Conservation (phyloP, 2,329 filamentous ascomycete genomes). For the Rachicladosporium sp. region DNA sequence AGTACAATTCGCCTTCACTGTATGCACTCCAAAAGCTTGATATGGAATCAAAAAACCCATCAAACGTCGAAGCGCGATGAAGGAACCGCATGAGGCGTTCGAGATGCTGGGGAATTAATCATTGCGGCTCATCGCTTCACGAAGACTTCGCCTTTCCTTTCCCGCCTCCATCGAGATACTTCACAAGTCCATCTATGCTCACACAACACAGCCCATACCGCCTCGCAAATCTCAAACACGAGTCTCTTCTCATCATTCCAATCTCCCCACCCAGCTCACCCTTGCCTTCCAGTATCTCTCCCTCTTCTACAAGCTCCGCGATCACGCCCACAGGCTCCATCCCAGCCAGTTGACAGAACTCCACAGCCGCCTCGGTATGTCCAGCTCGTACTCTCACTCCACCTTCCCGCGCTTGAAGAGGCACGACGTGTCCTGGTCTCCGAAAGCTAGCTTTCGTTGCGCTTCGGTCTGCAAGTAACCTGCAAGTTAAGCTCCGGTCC, state of each 20-base stretch:
- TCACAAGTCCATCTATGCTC: slow-evolving; percentile 83
- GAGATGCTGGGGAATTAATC: too few relatives aligned
- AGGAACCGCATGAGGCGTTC: too few relatives aligned
- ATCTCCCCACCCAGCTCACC: slow-evolving; percentile 50
- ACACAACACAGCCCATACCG: slow-evolving; percentile 85
- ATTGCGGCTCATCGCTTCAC: too few relatives aligned
- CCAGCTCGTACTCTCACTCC: slow-evolving; percentile 70
- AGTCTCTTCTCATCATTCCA: slow-evolving; percentile 89
- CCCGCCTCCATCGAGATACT: slow-evolving; percentile 60
- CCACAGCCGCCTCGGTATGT: slow-evolving; percentile 87
- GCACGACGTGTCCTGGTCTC: slow-evolving; percentile 81
- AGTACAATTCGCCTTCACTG: too few relatives aligned
- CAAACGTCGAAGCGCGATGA: too few relatives aligned
- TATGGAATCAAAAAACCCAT: too few relatives aligned
- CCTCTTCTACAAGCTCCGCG: slow-evolving; percentile 83
- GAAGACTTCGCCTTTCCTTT: slow-evolving; percentile 34
- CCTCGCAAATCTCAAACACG: slow-evolving; percentile 75
- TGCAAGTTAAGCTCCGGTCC: slow-evolving; percentile 73
- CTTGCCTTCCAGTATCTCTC: slow-evolving; percentile 55
- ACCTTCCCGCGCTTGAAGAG: slow-evolving; percentile 64
- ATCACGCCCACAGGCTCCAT: slow-evolving; percentile 70
- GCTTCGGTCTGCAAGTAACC: slow-evolving; percentile 58
- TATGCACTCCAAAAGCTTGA: too few relatives aligned
- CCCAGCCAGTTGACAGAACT: slow-evolving; percentile 76
- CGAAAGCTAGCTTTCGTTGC: slow-evolving; percentile 52